Base-by-base conservation (phyloP, 2,329 filamentous ascomycete genomes). In the Allantophomopsis lycopodina region DNA sequence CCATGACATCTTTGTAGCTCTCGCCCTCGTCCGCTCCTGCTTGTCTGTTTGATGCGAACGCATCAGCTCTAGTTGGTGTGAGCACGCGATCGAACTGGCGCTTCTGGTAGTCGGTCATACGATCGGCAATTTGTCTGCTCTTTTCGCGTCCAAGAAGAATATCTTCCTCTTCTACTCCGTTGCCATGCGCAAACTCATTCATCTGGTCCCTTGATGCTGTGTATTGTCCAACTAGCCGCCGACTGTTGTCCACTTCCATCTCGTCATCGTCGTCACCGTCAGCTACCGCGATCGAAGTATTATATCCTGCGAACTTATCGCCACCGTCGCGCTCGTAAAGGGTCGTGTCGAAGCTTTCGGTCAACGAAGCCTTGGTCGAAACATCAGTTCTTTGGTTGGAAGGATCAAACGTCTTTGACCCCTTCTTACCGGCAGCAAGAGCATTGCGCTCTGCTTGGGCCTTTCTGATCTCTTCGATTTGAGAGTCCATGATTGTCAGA, bases 91-190 rank as follows among this genome's bases (percentile, higher is more conserved):
- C 80, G 60, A 94, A 93, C 43, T 88, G 79, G 48, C 88, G 84
- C 64, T 94, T 94, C 63, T 98, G 93, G 58, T 98, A 98, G 56
- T 96, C 89, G 46, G 87, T 93, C 66, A 96, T 89, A 53, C 91
- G 82, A 56, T 93, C 89, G 44, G 80, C 71, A 55, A 98, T 96
- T 52, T 89, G 80, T 42, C 83, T 87, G 58, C 86, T 84, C 63
- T 89, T 84, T 66, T 96, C 91, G 50, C 75, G 76, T 35, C 82
- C 83, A 38, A 87, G 71, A 46, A 98, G 68, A 6, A 89, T 80
- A 54, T 98, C 93, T 43, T 89, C 86, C 62, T 95, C 89, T 57
- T 94, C 89, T 18, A 89, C 85, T 34, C 84, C 88, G 45, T 72
- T 70, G 40, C 88, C 88, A 40, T 76, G 78, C 17, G 89, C 80